A percentile compares a stretch with the other conserved stretches of the same genome.
Conservation (phyloP, 345 rosid species). For the Corchorus olitorius region DNA sequence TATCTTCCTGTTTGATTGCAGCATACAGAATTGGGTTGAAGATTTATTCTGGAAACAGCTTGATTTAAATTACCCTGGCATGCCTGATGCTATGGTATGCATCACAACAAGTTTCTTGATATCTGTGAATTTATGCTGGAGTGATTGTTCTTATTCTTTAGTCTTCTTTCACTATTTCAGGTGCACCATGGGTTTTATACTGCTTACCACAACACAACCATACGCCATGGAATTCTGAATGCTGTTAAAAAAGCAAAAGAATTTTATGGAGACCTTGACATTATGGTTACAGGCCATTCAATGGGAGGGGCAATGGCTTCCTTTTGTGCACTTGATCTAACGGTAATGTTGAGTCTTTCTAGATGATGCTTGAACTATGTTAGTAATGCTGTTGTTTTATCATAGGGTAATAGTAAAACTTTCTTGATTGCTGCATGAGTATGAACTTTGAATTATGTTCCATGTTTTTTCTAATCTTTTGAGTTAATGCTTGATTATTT, state of each 20-base stretch:
- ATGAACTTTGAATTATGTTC: background rate
- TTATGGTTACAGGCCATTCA: conserved; percentile 94
- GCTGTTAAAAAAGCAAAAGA: conserved; percentile 64
- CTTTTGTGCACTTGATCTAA: conserved; percentile 84
- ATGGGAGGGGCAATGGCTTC: conserved; percentile 99
- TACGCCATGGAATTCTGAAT: conserved; percentile 72
- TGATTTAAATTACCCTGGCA: conserved; percentile 87
- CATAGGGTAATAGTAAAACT: background rate
- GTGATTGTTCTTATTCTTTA: background rate
- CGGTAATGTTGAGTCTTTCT: conserved; percentile 40
- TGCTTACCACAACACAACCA: conserved; percentile 91
- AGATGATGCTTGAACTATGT: conserved; percentile 13
- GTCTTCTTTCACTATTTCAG: conserved; percentile 35
- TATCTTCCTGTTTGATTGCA: conserved; percentile 30
- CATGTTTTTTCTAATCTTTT: background rate
- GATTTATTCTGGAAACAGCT: conserved; percentile 96
- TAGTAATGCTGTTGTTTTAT: background rate
- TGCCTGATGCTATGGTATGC: conserved; percentile 94
- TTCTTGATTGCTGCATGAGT: background rate
- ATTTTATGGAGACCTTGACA: conserved; percentile 60
- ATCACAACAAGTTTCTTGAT: background rate
- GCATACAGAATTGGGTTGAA: conserved; percentile 93
- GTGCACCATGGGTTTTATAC: conserved; percentile 93
- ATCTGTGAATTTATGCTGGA: background rate
- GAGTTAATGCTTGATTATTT: background rate